Percentiles rank a stretch among this genome's conserved stretches.
Evolutionary conservation across 2,329 filamentous ascomycete genomes (phyloP).

Genomic region (Cladosporium velox): DNA sequence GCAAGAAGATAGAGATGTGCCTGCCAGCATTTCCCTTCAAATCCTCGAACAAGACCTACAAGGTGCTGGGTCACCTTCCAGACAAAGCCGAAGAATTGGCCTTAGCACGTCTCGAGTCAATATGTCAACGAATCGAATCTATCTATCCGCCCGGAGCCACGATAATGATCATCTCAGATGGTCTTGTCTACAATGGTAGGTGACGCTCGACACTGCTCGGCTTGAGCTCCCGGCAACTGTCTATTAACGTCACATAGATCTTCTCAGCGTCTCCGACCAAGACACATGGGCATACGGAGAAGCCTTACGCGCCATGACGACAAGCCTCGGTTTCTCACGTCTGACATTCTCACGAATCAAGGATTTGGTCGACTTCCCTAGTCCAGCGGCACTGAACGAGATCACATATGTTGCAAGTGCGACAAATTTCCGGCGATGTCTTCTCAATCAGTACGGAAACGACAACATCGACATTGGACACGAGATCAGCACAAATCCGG

Average conservation of each 20-base stretch:
- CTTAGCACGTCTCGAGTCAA: neutral
- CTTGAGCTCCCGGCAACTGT: neutral
- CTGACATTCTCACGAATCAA: constrained; percentile 21
- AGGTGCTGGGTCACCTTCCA: constrained; percentile 24
- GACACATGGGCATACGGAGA: neutral
- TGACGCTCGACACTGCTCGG: neutral
- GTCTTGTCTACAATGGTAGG: constrained; percentile 26
- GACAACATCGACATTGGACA: neutral
- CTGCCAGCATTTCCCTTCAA: constrained; percentile 28
- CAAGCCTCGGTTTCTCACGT: neutral
- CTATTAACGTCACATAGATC: neutral
- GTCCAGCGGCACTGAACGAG: constrained; percentile 24
- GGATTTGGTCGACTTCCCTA: constrained; percentile 22
- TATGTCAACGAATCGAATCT: constrained; percentile 16
- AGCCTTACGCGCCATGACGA: neutral
- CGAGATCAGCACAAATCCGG: neutral
- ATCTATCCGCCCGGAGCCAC: constrained; percentile 24
- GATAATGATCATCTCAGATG: constrained; percentile 26
- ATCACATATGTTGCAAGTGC: constrained; percentile 26
- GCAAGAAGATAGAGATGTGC: constrained; percentile 18
- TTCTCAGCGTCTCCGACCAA: neutral
- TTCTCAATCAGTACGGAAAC: constrained; percentile 22
- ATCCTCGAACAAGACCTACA: constrained; percentile 23
- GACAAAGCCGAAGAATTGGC: constrained; percentile 24
- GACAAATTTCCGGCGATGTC: constrained; percentile 25